Evolutionary conservation across 2,329 filamentous ascomycete genomes (phyloP).

Genomic region (Fusarium pilosicola): DNA sequence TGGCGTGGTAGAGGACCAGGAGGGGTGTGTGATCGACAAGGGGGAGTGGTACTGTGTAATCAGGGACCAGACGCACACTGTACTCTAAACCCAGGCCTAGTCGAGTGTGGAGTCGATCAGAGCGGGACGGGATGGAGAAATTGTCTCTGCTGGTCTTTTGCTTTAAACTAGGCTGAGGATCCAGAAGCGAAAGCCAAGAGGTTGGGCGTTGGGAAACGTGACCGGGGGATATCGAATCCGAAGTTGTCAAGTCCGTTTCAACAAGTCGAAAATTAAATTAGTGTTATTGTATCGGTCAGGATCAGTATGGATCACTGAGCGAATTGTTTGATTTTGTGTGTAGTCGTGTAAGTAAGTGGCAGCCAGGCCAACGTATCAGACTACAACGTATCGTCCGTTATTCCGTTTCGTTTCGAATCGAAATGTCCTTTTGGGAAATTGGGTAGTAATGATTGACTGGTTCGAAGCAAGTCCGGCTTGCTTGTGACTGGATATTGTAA

Average conservation of each 20-base stretch:
- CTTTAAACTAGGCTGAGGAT: conserved; percentile 31
- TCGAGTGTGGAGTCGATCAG: conserved; percentile 41
- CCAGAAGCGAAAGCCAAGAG: conserved; percentile 38
- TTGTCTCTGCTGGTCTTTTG: conserved; percentile 22
- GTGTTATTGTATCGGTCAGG: conserved; percentile 39
- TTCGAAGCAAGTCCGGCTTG: conserved; percentile 71
- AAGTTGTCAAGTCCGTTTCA: conserved; percentile 40
- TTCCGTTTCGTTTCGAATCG: conserved; percentile 35
- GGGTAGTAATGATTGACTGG: conserved; percentile 60
- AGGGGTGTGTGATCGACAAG: conserved; percentile 38
- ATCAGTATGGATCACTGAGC: conserved; percentile 42
- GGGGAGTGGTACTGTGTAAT: conserved; percentile 41
- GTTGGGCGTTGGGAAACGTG: conserved; percentile 40
- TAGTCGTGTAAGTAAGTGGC: conserved; percentile 43
- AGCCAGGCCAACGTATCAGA: conserved; percentile 45
- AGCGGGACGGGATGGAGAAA: conserved; percentile 46
- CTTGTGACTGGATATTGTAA: conserved; percentile 55
- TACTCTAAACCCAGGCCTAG: conserved; percentile 27
- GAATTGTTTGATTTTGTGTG: conserved; percentile 25
- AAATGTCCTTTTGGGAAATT: conserved; percentile 32
- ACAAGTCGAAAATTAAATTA: conserved; percentile 47
- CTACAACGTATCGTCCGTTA: conserved; percentile 33
- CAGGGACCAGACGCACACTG: not conserved
- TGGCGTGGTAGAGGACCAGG: conserved; percentile 40
- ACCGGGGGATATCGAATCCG: conserved; percentile 32